Evolutionary conservation across 352 stramenopile genomes (phyloP), one percentile per base, ranked within the genome.

Genomic region (Globisporangium ultimum): DNA sequence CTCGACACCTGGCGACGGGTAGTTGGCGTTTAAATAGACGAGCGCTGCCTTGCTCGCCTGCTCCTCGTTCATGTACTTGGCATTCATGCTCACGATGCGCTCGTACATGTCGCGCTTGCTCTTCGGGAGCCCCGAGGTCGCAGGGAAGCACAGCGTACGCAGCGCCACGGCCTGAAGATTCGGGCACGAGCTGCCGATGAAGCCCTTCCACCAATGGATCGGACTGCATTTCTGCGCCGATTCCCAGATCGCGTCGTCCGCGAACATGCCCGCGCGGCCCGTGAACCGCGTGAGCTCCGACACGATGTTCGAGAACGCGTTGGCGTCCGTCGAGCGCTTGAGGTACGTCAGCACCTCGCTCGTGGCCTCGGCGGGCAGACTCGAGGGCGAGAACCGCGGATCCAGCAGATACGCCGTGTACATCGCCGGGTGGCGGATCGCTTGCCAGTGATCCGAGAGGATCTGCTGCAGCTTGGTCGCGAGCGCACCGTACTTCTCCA

Each of bases 331-430:
- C 17, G 69, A 70, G 40, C 68, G 69, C 55, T 90, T 92, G 9
- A 90, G 70, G 60, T 81, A 89, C 45, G 65, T 34, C 28, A 90
- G 58, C 21, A 84, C 76, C 45, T 90, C 78, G 45, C 61, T 78
- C 13, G 62, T 87, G 34, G 77, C 82, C 48, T 90, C 76, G 11
- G 70, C 68, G 24, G 74, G 74, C 9, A 91, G 68, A 21, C 64
- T 76, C 36, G 77, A 77, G 12, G 74, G 61, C 14, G 79, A 64
- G 54, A 87, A 91, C 12, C 82, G 70, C n/a, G 82, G 82, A 61
- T 92, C 82, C n/a, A 89, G 61, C 46, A 90, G 68, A 60, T 87
- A 90, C 7, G 82, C 82, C 32, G 76, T 87, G 70, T 90, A 90
- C 65, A 88, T 87, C 28, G 80, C 80, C 0, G 76, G 82, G 47